Percentiles rank a stretch among this genome's conserved stretches.
These are phyloP conservation scores for Ustilago trichophora DNA, from an alignment of 1,284 basidiomycete species.

Conservation along the genomic window DNA sequence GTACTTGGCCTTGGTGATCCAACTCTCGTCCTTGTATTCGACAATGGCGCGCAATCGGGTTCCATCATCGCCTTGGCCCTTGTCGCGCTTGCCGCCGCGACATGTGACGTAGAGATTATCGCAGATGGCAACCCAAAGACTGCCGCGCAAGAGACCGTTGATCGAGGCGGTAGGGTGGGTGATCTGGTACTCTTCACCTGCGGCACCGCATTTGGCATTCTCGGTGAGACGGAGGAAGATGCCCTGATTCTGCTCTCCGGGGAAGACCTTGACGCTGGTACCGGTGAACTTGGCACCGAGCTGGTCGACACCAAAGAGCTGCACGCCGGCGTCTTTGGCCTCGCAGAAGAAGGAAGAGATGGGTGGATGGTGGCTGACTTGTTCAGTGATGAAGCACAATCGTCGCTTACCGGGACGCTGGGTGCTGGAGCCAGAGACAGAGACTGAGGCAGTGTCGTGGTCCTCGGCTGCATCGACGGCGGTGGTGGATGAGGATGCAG, in stretches of 20 bases:
- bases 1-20: constrained; percentile 89
- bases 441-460: constrained; percentile 19
- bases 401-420: constrained; percentile 26
- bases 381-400: constrained; percentile 62
- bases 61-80: constrained; percentile 43
- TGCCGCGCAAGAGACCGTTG: constrained; percentile 88
- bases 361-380: constrained; percentile 93
- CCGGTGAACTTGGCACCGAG: constrained; percentile 75
- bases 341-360: constrained; percentile 78
- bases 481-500: constrained; percentile 8
- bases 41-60: constrained; percentile 79
- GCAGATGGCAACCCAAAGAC: constrained; percentile 85
- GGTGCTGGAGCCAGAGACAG: constrained; percentile 28
- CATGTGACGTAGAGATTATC: constrained; percentile 85
- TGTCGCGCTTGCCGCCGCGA: constrained; percentile 73
- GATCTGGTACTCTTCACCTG: constrained; percentile 71
- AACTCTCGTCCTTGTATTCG: constrained; percentile 97
- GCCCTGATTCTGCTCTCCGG: constrained; percentile 74
- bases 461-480: constrained; percentile 16
- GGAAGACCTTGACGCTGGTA: constrained; percentile 71
- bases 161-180: constrained; percentile 89
- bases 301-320: constrained; percentile 76
- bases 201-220: constrained; percentile 40
- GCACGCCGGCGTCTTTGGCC: constrained; percentile 55
- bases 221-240: constrained; percentile 72